Evolutionary conservation across 352 stramenopile species (phyloP), one percentile per base, ranked within the genome.

Genomic region (Globisporangium cylindrosporum): DNA sequence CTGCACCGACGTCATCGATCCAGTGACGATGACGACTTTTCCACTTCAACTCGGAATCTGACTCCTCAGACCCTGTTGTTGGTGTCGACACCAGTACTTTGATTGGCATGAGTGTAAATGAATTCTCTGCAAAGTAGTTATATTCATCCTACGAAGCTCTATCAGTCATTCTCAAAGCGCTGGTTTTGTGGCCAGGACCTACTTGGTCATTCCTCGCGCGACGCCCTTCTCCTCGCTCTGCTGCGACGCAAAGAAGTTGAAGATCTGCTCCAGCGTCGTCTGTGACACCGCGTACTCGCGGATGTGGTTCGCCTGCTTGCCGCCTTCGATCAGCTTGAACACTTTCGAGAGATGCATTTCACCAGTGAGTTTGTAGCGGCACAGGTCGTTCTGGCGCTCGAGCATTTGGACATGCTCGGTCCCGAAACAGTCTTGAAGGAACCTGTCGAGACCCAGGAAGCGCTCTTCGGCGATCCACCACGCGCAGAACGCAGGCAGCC

Each of bases 221-320:
- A 89, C 75, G 25, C 79, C 80, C 59, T 84, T 78, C 68, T 91
- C 82, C 55, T 91, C 79, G 49, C 69, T 78, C 67, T 97, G 89
- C 71, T 96, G 75, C 25, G 79, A 79, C 14, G 91, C 90, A 62
- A 97, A 97, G 36, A 76, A 77, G 71, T 98, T 97, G 78, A 98
- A 98, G 56, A 98, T 95, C 70, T 98, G 91, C 80, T 98, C 91
- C 18, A 98, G 76, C 18, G 90, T 93, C 43, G 91, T 97, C 72
- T 98, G 88, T 9, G 77, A 94, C 15, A 98, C 82, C 8, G 82
- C 83, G 72, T 98, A 98, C 62, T 97, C 89, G 46, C 63, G 48
- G 29, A 67, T 67, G 48, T 59, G 48, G 14, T 67, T 49, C 34
- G 38, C 48, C 20, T 46, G 18, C 27, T 59, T 60, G 3, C 62